Evolutionary conservation across 1,284 basidiomycete species (phyloP).

Genomic region (Ustilago trichophora): DNA sequence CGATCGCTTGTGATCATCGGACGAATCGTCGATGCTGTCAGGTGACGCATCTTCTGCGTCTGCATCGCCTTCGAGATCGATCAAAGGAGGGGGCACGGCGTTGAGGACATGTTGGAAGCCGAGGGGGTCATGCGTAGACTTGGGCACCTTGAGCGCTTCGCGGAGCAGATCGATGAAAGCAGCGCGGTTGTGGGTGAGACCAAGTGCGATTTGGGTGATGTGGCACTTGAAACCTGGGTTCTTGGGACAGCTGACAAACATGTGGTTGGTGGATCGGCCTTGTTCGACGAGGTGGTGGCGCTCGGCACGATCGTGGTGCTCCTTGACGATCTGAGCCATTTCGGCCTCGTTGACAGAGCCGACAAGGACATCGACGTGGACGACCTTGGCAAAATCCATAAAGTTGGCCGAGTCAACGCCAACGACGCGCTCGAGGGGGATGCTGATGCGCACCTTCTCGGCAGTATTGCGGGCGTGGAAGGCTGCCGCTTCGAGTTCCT

Average conservation of each 20-base stretch:
- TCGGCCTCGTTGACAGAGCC: constrained; percentile 19
- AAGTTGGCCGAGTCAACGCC: constrained; percentile 29
- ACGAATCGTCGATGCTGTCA: constrained; percentile 3
- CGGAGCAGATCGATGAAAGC: constrained; percentile 29
- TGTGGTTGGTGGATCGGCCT: constrained; percentile 19
- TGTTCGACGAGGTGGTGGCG: constrained; percentile 22
- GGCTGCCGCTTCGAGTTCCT: constrained; percentile 51
- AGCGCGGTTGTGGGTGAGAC: constrained; percentile 25
- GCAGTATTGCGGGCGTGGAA: constrained; percentile 47
- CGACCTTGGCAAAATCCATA: constrained; percentile 45
- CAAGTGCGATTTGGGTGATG: constrained; percentile 31
- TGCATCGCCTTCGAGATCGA: constrained; percentile 29
- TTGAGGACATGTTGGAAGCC: constrained; percentile 18
- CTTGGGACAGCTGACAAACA: constrained; percentile 29
- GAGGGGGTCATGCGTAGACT: background rate
- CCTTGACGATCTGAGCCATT: background rate
- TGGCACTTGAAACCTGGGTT: constrained; percentile 40
- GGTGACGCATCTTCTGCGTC: constrained; percentile 4
- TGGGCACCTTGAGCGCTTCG: constrained; percentile 16
- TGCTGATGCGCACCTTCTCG: constrained; percentile 50
- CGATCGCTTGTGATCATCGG: constrained; percentile 10
- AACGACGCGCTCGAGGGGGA: constrained; percentile 54
- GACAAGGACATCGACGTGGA: constrained; percentile 34
- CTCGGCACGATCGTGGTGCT: constrained; percentile 9
- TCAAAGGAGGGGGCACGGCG: constrained; percentile 20